These are phyloP conservation scores for Amphicarpaea edgeworthii DNA, from an alignment of 306 rosid species.

Conservation along the genomic window DNA sequence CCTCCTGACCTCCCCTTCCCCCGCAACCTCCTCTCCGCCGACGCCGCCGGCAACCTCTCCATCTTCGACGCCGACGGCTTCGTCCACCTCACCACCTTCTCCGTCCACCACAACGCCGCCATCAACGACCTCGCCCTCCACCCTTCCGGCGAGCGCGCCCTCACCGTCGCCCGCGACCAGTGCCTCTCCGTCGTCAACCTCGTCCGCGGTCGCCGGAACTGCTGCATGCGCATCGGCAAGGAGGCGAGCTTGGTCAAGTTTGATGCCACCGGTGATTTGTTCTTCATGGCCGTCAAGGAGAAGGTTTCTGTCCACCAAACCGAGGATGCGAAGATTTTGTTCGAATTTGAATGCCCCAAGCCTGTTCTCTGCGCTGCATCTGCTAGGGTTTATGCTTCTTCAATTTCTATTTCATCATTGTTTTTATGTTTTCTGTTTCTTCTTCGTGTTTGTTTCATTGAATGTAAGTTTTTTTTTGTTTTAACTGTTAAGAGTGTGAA, in stretches of 20 bases:
- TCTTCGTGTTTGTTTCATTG: too few species aligned
- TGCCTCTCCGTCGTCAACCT: constrained; percentile 87
- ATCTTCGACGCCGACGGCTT: constrained; percentile 86
- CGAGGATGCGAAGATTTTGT: constrained; percentile 79
- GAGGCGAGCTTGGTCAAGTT: constrained; percentile 74
- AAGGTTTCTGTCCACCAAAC: constrained; percentile 74
- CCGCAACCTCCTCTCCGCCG: constrained; percentile 90
- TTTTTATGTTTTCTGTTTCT: too few species aligned
- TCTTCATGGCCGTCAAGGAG: constrained; percentile 71
- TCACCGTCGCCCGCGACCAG: constrained; percentile 76
- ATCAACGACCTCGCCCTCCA: constrained; percentile 85
- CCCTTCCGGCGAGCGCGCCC: constrained; percentile 80
- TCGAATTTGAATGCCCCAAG: constrained; percentile 64
- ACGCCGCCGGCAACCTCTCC: constrained; percentile 69
- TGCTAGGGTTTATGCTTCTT: constrained; percentile 57
- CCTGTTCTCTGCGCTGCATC: constrained; percentile 70
- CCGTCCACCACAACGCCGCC: constrained; percentile 63
- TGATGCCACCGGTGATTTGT: constrained; percentile 64
- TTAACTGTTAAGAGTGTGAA: too few species aligned
- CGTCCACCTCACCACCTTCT: constrained; percentile 74
- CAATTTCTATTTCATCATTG: too few species aligned
- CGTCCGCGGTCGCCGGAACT: constrained; percentile 82
- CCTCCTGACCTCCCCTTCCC: constrained; percentile 73
- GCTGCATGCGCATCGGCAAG: constrained; percentile 66
- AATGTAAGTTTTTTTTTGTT: too few species aligned